phyloP scores from a whole-genome alignment of 1,284 basidiomycete species.

The Apiotrichum laibachii region DNA sequence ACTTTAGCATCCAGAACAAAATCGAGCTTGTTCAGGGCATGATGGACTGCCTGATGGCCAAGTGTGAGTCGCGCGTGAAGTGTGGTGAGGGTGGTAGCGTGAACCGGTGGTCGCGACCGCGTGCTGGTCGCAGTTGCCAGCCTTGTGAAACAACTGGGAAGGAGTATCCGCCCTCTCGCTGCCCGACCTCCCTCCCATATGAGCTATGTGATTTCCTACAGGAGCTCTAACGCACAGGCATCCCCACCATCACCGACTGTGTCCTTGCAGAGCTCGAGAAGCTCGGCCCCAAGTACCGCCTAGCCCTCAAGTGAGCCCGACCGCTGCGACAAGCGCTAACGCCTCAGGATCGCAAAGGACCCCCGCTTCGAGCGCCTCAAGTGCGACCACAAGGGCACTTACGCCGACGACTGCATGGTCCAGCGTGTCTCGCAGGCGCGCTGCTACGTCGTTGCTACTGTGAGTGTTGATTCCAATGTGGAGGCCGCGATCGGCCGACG shows the following conservation, averaged over 20 bases:
- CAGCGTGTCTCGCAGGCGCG: slow-evolving; percentile 91
- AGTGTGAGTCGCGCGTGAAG: slow-evolving; percentile 63
- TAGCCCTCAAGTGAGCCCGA: slow-evolving; percentile 84
- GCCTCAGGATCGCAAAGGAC: slow-evolving; percentile 82
- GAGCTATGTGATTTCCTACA: too few species aligned
- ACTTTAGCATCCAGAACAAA: slow-evolving; percentile 97
- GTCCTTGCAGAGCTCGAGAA: slow-evolving; percentile 98
- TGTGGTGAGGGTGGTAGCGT: too few species aligned
- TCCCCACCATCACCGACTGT: slow-evolving; percentile 97
- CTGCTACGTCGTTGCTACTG: slow-evolving; percentile 95
- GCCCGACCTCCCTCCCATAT: too few species aligned
- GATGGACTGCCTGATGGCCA: slow-evolving; percentile 99
- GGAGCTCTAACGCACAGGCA: slow-evolving; percentile 59
- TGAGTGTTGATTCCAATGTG: slow-evolving; percentile 25
- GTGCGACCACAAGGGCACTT: slow-evolving; percentile 91
- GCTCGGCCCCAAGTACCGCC: slow-evolving; percentile 89
- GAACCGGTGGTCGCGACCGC: not conserved
- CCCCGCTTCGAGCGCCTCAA: slow-evolving; percentile 90
- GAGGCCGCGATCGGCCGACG: too few species aligned
- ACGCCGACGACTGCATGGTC: slow-evolving; percentile 97
- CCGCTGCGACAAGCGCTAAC: not conserved
- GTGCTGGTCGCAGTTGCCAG: not conserved
- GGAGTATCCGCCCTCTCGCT: too few species aligned
- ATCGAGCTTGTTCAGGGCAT: slow-evolving; percentile 93
- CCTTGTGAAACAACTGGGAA: too few species aligned